Evolutionary conservation across 371 early-diverging fungal genomes (phyloP), one percentile per base, ranked within the genome.

Genomic region (Apophysomyces ossiformis): DNA sequence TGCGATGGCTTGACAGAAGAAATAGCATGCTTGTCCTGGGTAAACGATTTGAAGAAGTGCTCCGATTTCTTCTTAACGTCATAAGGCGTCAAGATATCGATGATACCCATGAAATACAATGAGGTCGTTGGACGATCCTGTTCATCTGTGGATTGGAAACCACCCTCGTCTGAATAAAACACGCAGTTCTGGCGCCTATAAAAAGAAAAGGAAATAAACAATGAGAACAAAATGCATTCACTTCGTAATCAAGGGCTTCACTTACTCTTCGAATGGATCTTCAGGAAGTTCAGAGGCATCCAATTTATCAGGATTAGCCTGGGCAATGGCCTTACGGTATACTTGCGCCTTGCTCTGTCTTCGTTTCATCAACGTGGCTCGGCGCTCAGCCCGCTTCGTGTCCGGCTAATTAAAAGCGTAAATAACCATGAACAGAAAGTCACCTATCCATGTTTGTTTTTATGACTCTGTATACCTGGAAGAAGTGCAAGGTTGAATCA

Each of bases 1-100:
- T 88, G 82, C 21, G 71, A 72, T 0, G 99, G 98, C 63, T 95
- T 88, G n/a, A 99, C 95, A 36, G 98, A 91, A 3, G 96, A 96
- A 47, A 99, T 97, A 13, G 73, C 81, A 61, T 89, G 74, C 75
- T 88, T 86, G 65, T 95, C 94, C 66, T 92, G 84, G 9, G 85
- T 85, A 58, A 97, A 63, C 7, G 91, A 83, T 79, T 97, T 99
- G 86, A 90, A 94, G 15, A 90, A 79, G 67, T 93, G 93, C 74
- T 99, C 99, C 16, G 92, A 69, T 72, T 91, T 90, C 85, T 99
- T 99, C 68, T 86, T 83, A 43, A 88, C 76, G 71, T 93, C 93
- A 80, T 97, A 99, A 1, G 95, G 93, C n/a, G 99, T 99, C 61
- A 99, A 85, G 62, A 98, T 98, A 75, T 99, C 99, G 65, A 99